phyloP scores from a whole-genome alignment of 2,329 filamentous ascomycete genomes.

The Ceratocystis cacaofunesta region DNA sequence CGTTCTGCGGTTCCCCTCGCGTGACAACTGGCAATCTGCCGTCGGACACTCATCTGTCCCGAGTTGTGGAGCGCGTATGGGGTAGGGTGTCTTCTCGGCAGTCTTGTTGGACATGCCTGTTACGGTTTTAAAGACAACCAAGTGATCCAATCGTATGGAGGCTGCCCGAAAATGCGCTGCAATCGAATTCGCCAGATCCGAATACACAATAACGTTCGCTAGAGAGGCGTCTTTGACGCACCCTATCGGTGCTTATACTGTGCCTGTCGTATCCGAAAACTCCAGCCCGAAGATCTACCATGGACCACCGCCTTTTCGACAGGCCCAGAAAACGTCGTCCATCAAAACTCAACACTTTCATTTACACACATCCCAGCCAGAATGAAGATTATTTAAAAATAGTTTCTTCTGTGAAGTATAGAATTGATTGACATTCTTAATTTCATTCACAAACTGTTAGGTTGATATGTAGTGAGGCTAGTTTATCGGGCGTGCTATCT shows the following conservation, averaged over 20 bases:
- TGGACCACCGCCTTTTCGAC: too few relatives aligned
- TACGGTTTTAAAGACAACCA: background rate
- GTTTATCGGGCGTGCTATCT: background rate
- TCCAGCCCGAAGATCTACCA: too few relatives aligned
- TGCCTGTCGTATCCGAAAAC: background rate
- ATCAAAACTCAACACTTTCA: too few relatives aligned
- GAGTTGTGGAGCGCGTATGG: conserved; percentile 7
- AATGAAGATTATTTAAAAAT: too few relatives aligned
- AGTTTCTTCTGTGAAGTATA: too few relatives aligned
- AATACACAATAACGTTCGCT: background rate
- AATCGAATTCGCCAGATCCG: conserved; percentile 13
- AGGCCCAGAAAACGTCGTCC: too few relatives aligned
- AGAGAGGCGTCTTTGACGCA: background rate
- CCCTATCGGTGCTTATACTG: background rate
- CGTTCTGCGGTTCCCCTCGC: conserved; percentile 17
- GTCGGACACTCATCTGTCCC: background rate
- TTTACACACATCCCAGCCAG: too few relatives aligned
- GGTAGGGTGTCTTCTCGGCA: conserved; percentile 13
- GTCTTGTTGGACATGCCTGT: background rate
- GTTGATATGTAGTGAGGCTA: background rate
- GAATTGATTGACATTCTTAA: too few relatives aligned
- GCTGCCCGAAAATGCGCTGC: background rate
- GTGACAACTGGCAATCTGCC: conserved; percentile 21
- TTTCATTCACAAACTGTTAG: too few relatives aligned
- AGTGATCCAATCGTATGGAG: background rate